These are phyloP conservation scores for Stygiomarasmius scandens DNA, from an alignment of 1,284 basidiomycete genomes.

Conservation along the genomic window DNA sequence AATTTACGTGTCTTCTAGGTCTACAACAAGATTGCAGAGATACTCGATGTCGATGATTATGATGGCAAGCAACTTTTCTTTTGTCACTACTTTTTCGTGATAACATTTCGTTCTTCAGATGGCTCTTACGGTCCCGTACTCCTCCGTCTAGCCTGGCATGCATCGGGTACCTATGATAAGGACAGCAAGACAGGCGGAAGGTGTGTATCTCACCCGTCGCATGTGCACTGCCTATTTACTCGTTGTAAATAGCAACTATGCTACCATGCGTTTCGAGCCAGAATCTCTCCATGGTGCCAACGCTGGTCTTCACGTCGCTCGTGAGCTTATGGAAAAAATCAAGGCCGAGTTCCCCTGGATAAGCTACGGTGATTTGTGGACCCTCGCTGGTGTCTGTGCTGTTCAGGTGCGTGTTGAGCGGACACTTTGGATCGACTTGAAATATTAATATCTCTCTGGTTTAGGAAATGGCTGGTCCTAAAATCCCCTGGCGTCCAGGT, in stretches of 20 bases:
- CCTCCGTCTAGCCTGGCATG: slow-evolving; percentile 93
- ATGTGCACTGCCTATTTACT: slow-evolving; percentile 4
- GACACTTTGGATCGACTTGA: background rate
- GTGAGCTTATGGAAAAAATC: slow-evolving; percentile 84
- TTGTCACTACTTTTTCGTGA: background rate
- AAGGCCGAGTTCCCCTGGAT: slow-evolving; percentile 91
- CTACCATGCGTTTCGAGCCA: slow-evolving; percentile 92
- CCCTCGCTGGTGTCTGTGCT: slow-evolving; percentile 83
- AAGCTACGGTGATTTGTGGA: slow-evolving; percentile 94
- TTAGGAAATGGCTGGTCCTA: slow-evolving; percentile 81
- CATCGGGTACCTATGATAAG: slow-evolving; percentile 92
- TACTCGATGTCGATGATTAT: slow-evolving; percentile 79
- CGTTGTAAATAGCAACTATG: slow-evolving; percentile 71
- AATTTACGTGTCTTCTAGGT: slow-evolving; percentile 50
- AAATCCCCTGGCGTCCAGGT: slow-evolving; percentile 87
- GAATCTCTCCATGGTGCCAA: slow-evolving; percentile 89
- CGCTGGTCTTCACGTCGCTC: slow-evolving; percentile 82
- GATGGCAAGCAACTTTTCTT: slow-evolving; percentile 58
- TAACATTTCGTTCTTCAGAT: slow-evolving; percentile 48
- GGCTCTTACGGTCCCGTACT: slow-evolving; percentile 91
- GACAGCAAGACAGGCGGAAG: slow-evolving; percentile 86
- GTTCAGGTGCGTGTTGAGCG: slow-evolving; percentile 59
- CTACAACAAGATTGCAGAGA: slow-evolving; percentile 83
- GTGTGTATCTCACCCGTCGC: slow-evolving; percentile 37
- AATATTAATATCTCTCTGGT: background rate